Evolutionary conservation across 2,329 filamentous ascomycete genomes (phyloP), one percentile per base, ranked within the genome.

Genomic region (Stachybotrys elegans): DNA sequence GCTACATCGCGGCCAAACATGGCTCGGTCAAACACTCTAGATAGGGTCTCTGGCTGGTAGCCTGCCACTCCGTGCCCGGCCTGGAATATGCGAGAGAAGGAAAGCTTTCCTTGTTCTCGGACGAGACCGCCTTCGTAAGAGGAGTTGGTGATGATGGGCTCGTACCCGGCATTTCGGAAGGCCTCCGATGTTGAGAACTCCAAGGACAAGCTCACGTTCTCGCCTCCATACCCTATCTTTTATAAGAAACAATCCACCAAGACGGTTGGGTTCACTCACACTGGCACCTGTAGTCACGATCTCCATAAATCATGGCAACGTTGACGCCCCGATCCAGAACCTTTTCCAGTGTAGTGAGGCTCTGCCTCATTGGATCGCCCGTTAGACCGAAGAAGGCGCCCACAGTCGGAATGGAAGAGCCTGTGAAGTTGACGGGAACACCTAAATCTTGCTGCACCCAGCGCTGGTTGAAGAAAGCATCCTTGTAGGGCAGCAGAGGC

Each of bases 101-200:
- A 79, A 40, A 85, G 72, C 51, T 88, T 88, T 3, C 84, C 86
- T 54, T 79, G 84, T 59, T 92, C 85, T 4, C 86, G 75, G 0
- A 88, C 85, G 42, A 80, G 75, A n/a, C 86, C 88, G 23, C 77
- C 85, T 54, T 79, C 76, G 63, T 83, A 82, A 5, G 73, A 70
- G 7, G 70, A 72, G 53, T 87, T 84, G 14, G 85, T 80, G 7
- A 78, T 65, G 46, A 92, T 78, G 8, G 81, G 75, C 0, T 78
- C 76, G 57, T 91, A 92, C 1, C 85, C 86, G 0, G 87, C 80
- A 0, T 66, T 60, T 3, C 71, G 67, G 59, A 90, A 92, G 11
- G 63, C 50, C 13, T 55, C 50, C 3, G 62, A 58, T 36, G 71
- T 58, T 17, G 70, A 63, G 7, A 73, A 70, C 23, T 78, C 67